These are phyloP conservation scores for Madurella fahalii DNA, from an alignment of 2,329 filamentous ascomycete species.

Conservation along the genomic window DNA sequence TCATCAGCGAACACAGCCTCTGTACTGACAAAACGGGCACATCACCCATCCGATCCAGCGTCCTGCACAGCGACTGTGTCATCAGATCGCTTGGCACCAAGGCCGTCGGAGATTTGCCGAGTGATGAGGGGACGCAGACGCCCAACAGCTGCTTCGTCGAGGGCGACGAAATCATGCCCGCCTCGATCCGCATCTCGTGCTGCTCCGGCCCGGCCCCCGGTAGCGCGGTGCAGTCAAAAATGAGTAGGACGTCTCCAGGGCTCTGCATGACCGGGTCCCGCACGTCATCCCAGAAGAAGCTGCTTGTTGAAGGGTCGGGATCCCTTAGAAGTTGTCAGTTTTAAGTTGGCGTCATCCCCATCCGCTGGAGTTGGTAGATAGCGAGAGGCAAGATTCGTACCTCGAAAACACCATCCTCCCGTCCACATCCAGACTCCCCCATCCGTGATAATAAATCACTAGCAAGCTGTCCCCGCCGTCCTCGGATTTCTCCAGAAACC, in stretches of 20 bases:
- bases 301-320: not conserved
- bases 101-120: not conserved
- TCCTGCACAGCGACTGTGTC: constrained; percentile 16
- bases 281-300: constrained; percentile 25
- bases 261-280: constrained; percentile 21
- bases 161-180: constrained; percentile 10
- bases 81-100: not conserved
- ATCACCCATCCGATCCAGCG: constrained; percentile 11
- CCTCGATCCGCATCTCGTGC: constrained; percentile 15
- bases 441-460: constrained; percentile 23
- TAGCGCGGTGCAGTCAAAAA: constrained; percentile 20
- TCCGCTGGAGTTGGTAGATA: constrained; percentile 1
- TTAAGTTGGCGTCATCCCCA: not conserved
- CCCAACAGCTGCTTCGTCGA: constrained; percentile 23
- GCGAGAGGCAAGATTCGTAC: constrained; percentile 4
- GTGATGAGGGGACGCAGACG: constrained; percentile 12
- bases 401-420: constrained; percentile 22
- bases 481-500: constrained; percentile 10
- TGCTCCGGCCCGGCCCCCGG: constrained; percentile 1
- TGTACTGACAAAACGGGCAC: constrained; percentile 17
- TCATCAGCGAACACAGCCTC: constrained; percentile 21
- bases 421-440: constrained; percentile 16
- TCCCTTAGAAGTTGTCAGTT: not conserved
- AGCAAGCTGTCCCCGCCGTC: constrained; percentile 3
- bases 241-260: constrained; percentile 18